phyloP scores from a whole-genome alignment of 176 grass and related monocot species.

The Microstegium vimineum region DNA sequence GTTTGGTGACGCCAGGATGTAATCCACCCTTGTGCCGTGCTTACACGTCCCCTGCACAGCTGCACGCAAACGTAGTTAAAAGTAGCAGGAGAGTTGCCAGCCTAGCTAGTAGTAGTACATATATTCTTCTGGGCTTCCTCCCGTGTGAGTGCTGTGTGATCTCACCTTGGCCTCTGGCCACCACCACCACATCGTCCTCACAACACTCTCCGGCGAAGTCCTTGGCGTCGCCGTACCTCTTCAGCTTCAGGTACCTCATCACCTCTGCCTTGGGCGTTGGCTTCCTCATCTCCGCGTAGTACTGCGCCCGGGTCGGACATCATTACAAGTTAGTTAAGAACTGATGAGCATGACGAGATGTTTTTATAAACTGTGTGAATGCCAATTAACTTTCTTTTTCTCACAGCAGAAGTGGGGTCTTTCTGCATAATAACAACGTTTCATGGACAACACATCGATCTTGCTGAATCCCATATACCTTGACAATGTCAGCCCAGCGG shows the following conservation, averaged over 20 bases:
- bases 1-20: constrained; percentile 69
- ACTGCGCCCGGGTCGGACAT: too few species aligned
- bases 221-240: constrained; percentile 75
- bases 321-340: too few species aligned
- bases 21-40: constrained; percentile 88
- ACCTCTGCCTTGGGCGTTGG: constrained; percentile 79
- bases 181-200: constrained; percentile 72
- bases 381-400: too few species aligned
- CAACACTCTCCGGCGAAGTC: constrained; percentile 82
- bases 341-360: too few species aligned
- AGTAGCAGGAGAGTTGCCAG: too few species aligned
- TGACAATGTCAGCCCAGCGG: constrained; percentile 74
- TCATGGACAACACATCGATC: not conserved
- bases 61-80: not conserved
- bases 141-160: too few species aligned
- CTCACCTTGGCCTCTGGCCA: constrained; percentile 89
- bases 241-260: constrained; percentile 78
- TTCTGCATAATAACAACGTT: not conserved
- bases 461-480: constrained; percentile 36
- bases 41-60: constrained; percentile 91
- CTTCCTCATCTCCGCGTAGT: constrained; percentile 82
- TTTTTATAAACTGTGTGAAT: too few species aligned
- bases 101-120: too few species aligned
- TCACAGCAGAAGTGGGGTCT: too few species aligned
- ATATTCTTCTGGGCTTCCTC: too few species aligned